A percentile compares a stretch with the other conserved stretches of the same genome.
These are phyloP conservation scores for Phialocephala subalpina DNA, from an alignment of 2,329 filamentous ascomycete genomes.

Conservation along the genomic window DNA sequence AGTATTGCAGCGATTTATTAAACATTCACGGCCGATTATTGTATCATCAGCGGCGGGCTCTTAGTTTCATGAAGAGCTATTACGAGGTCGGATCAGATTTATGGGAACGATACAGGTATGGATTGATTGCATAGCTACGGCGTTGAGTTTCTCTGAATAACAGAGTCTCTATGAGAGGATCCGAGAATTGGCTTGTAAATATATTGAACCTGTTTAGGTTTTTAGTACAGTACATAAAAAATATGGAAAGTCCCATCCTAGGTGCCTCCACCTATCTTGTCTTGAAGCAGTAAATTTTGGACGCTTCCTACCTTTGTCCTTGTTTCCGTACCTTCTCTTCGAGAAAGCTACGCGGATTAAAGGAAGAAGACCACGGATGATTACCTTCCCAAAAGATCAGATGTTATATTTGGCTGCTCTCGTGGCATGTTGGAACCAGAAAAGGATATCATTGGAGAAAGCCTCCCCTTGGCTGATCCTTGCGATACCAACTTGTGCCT, in stretches of 20 bases:
- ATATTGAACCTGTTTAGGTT: neutral
- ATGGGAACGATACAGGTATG: constrained; percentile 4
- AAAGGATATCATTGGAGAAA: no score
- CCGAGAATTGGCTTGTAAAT: neutral
- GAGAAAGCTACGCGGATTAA: neutral
- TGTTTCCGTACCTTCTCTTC: neutral
- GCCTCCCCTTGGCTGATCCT: no score
- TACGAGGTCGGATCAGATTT: neutral
- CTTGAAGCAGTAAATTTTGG: neutral
- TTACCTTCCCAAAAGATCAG: no score
- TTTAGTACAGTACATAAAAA: neutral
- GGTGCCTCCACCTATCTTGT: neutral
- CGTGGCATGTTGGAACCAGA: no score
- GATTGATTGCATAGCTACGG: constrained; percentile 26
- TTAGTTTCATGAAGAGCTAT: neutral
- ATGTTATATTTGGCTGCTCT: no score
- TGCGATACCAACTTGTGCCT: no score
- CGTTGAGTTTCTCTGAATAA: constrained; percentile 4
- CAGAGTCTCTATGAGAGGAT: neutral
- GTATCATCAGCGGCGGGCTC: constrained; percentile 10
- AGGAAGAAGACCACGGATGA: neutral
- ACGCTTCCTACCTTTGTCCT: neutral
- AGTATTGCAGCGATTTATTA: constrained; percentile 17
- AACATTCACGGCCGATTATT: constrained; percentile 4
- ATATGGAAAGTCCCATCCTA: neutral